Conservation (phyloP, 75 land plant species). For the Chamaecyparis obtusa region DNA sequence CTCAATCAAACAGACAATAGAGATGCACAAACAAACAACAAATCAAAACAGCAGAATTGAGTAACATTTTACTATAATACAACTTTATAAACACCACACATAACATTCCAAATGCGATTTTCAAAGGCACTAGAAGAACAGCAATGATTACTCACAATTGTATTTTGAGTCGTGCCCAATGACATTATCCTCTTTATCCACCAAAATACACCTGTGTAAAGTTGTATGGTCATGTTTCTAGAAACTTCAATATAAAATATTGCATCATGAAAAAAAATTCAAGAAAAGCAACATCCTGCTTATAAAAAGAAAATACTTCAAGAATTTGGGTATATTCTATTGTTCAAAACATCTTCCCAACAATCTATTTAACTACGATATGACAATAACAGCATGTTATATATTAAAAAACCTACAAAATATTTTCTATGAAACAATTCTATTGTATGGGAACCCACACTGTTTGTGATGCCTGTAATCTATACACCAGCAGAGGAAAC, state of each 20-base stretch:
- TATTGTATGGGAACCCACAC: not conserved
- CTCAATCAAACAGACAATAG: not conserved
- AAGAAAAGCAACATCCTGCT: not conserved
- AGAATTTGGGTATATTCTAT: not conserved
- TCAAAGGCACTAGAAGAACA: not conserved
- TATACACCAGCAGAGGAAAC: not conserved
- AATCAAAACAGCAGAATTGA: not conserved
- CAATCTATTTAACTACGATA: not conserved
- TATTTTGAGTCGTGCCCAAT: conserved; percentile 98
- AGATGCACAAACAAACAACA: not conserved
- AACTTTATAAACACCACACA: not conserved
- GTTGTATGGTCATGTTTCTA: conserved; percentile 1
- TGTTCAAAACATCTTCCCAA: not conserved
- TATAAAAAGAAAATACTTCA: not conserved
- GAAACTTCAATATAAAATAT: not conserved
- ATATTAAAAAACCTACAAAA: not conserved
- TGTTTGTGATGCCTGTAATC: not conserved
- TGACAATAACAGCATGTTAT: not conserved
- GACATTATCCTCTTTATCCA: conserved; percentile 88
- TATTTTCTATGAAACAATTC: not conserved
- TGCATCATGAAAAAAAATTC: not conserved
- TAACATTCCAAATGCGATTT: not conserved
- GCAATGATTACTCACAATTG: conserved; percentile 69
- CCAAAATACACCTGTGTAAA: conserved; percentile 89
- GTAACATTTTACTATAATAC: not conserved